Percentiles rank a stretch among this genome's conserved stretches.
These are phyloP conservation scores for Alternaria conjuncta DNA, from an alignment of 2,329 filamentous ascomycete species.

Conservation along the genomic window DNA sequence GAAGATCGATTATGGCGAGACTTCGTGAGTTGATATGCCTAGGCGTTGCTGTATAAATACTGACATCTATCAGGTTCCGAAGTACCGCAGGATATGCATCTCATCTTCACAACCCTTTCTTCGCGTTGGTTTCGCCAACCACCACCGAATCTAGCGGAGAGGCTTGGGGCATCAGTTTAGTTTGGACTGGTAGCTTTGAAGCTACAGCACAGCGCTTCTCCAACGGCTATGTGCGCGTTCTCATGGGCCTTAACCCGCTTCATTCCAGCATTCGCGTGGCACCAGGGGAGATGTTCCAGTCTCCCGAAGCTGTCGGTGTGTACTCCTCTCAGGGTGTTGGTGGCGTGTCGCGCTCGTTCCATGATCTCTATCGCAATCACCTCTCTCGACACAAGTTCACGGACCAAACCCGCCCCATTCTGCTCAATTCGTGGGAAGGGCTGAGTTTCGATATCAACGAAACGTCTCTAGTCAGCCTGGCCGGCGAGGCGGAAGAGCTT, in stretches of 20 bases:
- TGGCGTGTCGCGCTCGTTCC: conserved; percentile 67
- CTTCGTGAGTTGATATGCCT: conserved; percentile 21
- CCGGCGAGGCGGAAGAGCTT: conserved; percentile 62
- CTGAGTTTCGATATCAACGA: conserved; percentile 65
- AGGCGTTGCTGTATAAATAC: neutral
- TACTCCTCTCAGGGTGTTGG: conserved; percentile 66
- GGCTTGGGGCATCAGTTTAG: conserved; percentile 69
- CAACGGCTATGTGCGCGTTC: conserved; percentile 65
- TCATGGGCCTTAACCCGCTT: conserved; percentile 66
- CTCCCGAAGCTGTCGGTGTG: conserved; percentile 68
- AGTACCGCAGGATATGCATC: conserved; percentile 68
- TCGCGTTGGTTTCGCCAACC: conserved; percentile 61
- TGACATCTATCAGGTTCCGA: conserved; percentile 58
- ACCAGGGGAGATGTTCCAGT: conserved; percentile 64
- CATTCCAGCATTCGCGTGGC: conserved; percentile 65
- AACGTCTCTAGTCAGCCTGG: conserved; percentile 62
- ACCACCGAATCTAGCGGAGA: conserved; percentile 68
- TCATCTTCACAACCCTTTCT: conserved; percentile 69
- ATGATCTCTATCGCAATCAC: conserved; percentile 67
- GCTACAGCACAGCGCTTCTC: conserved; percentile 68
- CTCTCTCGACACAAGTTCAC: conserved; percentile 65
- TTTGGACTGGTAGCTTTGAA: conserved; percentile 69
- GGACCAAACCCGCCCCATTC: conserved; percentile 58
- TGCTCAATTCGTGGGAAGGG: conserved; percentile 73
- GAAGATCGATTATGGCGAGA: conserved; percentile 62